Evolutionary conservation across 2,329 filamentous ascomycete genomes (phyloP), one percentile per base, ranked within the genome.

Genomic region (Tolypocladium ophioglossoides): DNA sequence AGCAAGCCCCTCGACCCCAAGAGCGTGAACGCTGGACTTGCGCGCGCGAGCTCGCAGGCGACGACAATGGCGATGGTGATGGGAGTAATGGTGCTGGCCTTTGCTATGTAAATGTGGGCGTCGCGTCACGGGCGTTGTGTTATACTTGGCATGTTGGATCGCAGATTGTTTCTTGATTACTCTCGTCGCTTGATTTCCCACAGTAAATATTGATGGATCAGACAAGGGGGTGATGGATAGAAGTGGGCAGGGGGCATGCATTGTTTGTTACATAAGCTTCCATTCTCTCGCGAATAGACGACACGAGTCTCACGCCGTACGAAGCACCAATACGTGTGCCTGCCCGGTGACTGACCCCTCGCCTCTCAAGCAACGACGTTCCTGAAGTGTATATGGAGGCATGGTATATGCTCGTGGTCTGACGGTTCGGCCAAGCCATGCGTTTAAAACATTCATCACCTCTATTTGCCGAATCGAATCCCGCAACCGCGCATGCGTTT

Each of bases 1-100:
- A 59, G 64, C 53, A 59, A 62, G 39, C 54, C 57, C 14, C 62
- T 70, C 38, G 54, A 63, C 30, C 47, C 63, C 10, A 55, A 66
- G 34, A 65, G 59, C 48, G 59, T 59, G 24, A 63, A 56, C 3
- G 46, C 55, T 4, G 16, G 22, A 4, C 24, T 30, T 8, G 24
- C 22, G 16, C 14, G 16, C 22, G 8, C 44, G 1, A 4, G 18
- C 27, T 5, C 44, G 44, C 27, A 32, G 35, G 35, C 35, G 27
- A 48, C 44, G 27, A 20, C 10, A n/a, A 24, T 4, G 12, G 41
- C 41, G 10, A 46, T n/a, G 41, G 24, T 11, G 16, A n/a, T 30
- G 24, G 41, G 16, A 11, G 16, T 12, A 3, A 11, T 24, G 27
- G 18, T n/a, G 27, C 5, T 34, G 27, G 27, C 18, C 9, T 7